phyloP scores from a whole-genome alignment of 2,329 filamentous ascomycete species.

The Claviceps africana region DNA sequence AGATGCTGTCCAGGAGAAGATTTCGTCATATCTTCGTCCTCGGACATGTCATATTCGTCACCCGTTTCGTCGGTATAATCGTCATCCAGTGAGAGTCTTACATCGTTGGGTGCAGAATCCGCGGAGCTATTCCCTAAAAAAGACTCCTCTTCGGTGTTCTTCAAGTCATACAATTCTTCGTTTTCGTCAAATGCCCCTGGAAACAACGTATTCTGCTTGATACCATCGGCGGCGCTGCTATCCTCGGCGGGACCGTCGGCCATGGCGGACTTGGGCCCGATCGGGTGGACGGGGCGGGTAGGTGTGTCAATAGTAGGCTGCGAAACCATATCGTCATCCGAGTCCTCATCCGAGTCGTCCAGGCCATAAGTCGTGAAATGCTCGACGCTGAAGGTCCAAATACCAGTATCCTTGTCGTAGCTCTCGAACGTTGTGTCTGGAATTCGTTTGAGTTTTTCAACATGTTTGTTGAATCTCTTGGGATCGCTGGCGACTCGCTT shows the following conservation, averaged over 20 bases:
- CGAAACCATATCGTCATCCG: slow-evolving; percentile 31
- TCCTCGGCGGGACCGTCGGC: slow-evolving; percentile 21
- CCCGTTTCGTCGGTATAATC: slow-evolving; percentile 43
- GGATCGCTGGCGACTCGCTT: slow-evolving; percentile 40
- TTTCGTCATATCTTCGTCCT: slow-evolving; percentile 62
- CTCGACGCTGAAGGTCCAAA: slow-evolving; percentile 86
- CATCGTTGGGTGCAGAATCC: slow-evolving; percentile 55
- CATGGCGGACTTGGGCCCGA: slow-evolving; percentile 14
- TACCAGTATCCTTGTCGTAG: slow-evolving; percentile 66
- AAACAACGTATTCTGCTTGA: slow-evolving; percentile 37
- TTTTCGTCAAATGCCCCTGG: slow-evolving; percentile 71
- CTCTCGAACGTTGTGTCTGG: slow-evolving; percentile 66
- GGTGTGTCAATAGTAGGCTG: slow-evolving; percentile 1
- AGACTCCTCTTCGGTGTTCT: slow-evolving; percentile 49
- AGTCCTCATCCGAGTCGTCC: slow-evolving; percentile 64
- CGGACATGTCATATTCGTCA: slow-evolving; percentile 62
- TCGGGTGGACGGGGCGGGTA: not conserved
- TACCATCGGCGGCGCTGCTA: slow-evolving; percentile 43
- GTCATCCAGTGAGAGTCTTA: slow-evolving; percentile 47
- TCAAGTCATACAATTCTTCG: slow-evolving; percentile 39
- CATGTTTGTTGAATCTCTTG: slow-evolving; percentile 64
- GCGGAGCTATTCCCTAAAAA: slow-evolving; percentile 90
- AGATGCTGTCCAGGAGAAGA: slow-evolving; percentile 60
- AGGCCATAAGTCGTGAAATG: slow-evolving; percentile 95
- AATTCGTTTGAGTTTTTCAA: slow-evolving; percentile 68